Conservation (phyloP, 768 basidiomycete genomes). For the Dictyophora rubrovolvata region DNA sequence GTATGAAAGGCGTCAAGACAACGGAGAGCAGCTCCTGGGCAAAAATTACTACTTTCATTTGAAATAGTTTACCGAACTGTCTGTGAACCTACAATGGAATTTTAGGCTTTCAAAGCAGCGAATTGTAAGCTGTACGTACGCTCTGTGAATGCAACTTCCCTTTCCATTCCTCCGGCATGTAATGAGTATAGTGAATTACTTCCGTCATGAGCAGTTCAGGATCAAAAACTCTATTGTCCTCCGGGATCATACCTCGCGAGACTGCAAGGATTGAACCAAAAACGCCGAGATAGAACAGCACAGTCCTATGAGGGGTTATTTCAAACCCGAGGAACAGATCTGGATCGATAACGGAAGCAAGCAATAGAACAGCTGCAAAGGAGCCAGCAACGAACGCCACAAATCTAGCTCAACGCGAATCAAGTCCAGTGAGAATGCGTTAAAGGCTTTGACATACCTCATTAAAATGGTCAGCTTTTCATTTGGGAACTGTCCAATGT, state of each 20-base stretch:
- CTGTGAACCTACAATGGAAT: slow-evolving; percentile 56
- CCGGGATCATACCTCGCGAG: slow-evolving; percentile 91
- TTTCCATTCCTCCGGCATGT: slow-evolving; percentile 92
- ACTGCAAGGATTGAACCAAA: slow-evolving; percentile 85
- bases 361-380: slow-evolving; percentile 88
- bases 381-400: slow-evolving; percentile 94
- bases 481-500: slow-evolving; percentile 97
- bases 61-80: slow-evolving; percentile 86
- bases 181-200: slow-evolving; percentile 90
- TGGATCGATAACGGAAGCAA: slow-evolving; percentile 87
- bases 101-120: slow-evolving; percentile 4
- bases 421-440: not conserved
- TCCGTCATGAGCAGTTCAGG: slow-evolving; percentile 88
- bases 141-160: slow-evolving; percentile 79
- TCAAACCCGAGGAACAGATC: slow-evolving; percentile 92
- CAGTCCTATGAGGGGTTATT: slow-evolving; percentile 85
- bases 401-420: slow-evolving; percentile 44
- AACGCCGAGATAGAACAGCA: slow-evolving; percentile 83
- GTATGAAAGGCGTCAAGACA: slow-evolving; percentile 84
- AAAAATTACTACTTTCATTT: slow-evolving; percentile 87
- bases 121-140: slow-evolving; percentile 29
- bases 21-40: slow-evolving; percentile 84
- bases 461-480: slow-evolving; percentile 83
- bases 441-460: slow-evolving; percentile 44
- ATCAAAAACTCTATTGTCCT: slow-evolving; percentile 88